phyloP scores from a whole-genome alignment of 106 monocot species.

The Dactylorhiza incarnata region DNA sequence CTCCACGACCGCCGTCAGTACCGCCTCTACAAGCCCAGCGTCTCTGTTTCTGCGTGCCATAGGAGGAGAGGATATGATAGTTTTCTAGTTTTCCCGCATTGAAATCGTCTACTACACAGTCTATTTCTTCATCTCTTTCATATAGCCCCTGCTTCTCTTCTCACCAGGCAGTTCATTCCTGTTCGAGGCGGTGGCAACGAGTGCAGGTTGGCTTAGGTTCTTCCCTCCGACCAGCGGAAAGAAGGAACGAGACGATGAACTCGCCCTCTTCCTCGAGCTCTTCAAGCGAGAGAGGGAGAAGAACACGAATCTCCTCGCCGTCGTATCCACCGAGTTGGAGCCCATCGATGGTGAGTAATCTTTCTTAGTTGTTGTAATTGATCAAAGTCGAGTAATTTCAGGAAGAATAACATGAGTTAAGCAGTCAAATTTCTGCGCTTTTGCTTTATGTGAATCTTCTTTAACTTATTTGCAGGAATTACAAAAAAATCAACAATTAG shows the following conservation, averaged over 20 bases:
- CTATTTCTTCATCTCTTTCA: not conserved
- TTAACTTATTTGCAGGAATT: not conserved
- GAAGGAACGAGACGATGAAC: slow-evolving; percentile 32
- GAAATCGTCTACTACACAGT: not conserved
- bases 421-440: not conserved
- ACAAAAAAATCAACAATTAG: not conserved
- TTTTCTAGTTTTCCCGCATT: too few relatives aligned
- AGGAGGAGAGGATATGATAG: too few relatives aligned
- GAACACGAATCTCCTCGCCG: slow-evolving; percentile 24
- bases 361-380: not conserved
- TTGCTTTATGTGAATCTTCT: not conserved
- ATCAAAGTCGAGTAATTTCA: not conserved
- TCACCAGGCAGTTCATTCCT: not conserved
- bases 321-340: slow-evolving; percentile 25
- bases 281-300: slow-evolving; percentile 30
- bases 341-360: not conserved
- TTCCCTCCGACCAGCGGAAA: slow-evolving; percentile 1
- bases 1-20: too few relatives aligned
- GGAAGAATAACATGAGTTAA: not conserved
- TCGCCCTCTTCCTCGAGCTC: slow-evolving; percentile 29
- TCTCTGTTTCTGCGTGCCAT: too few relatives aligned
- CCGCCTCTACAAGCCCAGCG: too few relatives aligned
- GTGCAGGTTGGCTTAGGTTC: not conserved
- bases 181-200: not conserved
- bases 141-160: not conserved